A percentile compares a stretch with the other conserved stretches of the same genome.
These are phyloP conservation scores for Gossypium trilobum DNA, from an alignment of 441 rosid species.

Conservation along the genomic window DNA sequence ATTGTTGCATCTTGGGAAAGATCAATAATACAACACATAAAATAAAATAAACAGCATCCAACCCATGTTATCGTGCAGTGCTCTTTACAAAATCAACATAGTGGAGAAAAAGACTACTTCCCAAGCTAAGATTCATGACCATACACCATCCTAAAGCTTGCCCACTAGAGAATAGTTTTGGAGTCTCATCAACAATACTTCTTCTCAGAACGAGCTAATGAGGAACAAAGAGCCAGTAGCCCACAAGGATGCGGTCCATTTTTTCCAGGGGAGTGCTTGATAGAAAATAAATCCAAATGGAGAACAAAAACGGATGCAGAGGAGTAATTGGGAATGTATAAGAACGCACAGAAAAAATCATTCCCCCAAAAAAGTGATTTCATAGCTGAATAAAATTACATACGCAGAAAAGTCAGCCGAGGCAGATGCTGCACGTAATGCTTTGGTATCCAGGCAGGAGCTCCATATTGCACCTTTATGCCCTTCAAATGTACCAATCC, in stretches of 20 bases:
- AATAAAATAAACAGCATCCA: background rate
- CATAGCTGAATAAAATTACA: slow-evolving; percentile 15
- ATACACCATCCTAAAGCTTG: background rate
- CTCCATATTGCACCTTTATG: slow-evolving; percentile 99
- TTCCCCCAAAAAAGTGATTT: background rate
- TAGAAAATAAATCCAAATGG: background rate
- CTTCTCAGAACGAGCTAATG: background rate
- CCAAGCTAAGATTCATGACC: background rate
- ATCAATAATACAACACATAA: background rate
- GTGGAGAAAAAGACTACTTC: background rate
- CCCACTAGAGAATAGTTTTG: background rate
- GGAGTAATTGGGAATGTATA: background rate
- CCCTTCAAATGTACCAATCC: slow-evolving; percentile 97
- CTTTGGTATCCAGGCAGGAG: slow-evolving; percentile 75
- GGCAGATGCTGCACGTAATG: slow-evolving; percentile 82
- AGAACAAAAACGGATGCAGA: background rate
- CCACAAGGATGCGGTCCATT: background rate
- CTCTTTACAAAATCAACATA: background rate
- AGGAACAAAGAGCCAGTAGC: background rate
- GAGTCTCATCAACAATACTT: background rate
- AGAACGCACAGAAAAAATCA: background rate
- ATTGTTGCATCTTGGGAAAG: background rate
- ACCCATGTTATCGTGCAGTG: background rate
- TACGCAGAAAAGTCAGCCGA: slow-evolving; percentile 95
- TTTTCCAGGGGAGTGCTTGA: background rate